phyloP scores from a whole-genome alignment of 1,284 basidiomycete genomes.

The Trichosporon sp. region DNA sequence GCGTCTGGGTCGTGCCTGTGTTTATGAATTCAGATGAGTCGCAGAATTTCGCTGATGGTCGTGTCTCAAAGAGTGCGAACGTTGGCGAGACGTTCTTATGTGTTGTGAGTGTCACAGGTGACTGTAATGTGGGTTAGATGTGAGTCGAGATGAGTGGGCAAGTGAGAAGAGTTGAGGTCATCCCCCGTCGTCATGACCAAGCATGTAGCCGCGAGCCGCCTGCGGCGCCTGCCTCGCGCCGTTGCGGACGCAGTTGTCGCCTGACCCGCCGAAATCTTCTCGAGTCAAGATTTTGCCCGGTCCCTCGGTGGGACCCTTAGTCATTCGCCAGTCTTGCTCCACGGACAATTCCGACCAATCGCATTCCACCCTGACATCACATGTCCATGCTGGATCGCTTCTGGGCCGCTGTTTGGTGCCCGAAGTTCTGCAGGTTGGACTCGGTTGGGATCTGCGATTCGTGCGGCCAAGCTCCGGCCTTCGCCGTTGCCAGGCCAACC shows the following conservation, averaged over 20 bases:
- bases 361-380: background rate
- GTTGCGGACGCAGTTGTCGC: too few relatives aligned
- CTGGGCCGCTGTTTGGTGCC: background rate
- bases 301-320: background rate
- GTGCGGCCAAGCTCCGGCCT: background rate
- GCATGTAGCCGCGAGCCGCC: too few relatives aligned
- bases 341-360: conserved; percentile 12
- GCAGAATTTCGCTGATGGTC: too few relatives aligned
- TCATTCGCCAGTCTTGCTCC: background rate
- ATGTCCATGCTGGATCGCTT: background rate
- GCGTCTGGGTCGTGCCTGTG: background rate
- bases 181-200: too few relatives aligned
- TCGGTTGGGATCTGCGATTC: background rate
- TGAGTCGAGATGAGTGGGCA: background rate
- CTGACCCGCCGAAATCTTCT: background rate
- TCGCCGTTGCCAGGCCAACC: background rate
- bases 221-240: too few relatives aligned
- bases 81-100: too few relatives aligned
- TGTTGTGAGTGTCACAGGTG: too few relatives aligned
- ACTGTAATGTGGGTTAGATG: too few relatives aligned
- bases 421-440: background rate
- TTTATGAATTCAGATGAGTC: background rate
- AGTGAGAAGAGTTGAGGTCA: background rate
- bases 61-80: too few relatives aligned
- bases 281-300: background rate